Evolutionary conservation across 176 grass and related monocot genomes (phyloP), one percentile per base, ranked within the genome.

Genomic region (Dendrocalamus sinicus): DNA sequence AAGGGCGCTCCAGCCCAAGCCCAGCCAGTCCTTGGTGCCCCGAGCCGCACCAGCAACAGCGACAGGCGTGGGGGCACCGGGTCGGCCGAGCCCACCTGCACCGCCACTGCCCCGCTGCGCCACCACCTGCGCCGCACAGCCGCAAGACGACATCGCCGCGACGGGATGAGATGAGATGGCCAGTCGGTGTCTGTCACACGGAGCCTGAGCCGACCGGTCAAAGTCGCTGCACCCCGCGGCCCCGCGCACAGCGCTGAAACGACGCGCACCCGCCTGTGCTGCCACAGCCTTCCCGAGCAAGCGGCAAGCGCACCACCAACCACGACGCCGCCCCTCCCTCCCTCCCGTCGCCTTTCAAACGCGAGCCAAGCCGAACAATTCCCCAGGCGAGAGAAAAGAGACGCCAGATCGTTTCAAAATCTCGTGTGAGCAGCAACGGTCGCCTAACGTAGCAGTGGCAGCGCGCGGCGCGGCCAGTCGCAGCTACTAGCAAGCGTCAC

Each of bases 391-490:
- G 54, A 23, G 82, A 85, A 85, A 66, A 85, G 82, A 47, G 76
- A 85, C 82, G 70, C 60, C 70, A 61, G 66, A 53, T 81, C 70
- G 10, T 43, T 85, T 80, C 82, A 16, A 61, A 89, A 80, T 41
- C 75, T 73, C 37, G 24, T 12, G 24, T 4, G 51, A 22, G 59
- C 88, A 22, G 59, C 88, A 89, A 89, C 82, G 82, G 88, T 89
- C 88, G 24, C 81, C 80, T 78, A 16, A n/a, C 28, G 32, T 9
- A 2, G 63, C 83, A 70, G 62, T 9, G 7, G 47, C 47, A 41
- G 23, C 37, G 32, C 16, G 50, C 72, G 70, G 32, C 16, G 50
- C 72, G 70, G 46, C 41, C n/a, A 71, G 41, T 41, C 24, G 44
- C 7, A 50, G 30, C 30, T 30, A 15, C n/a, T 58, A 72, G 75